These are phyloP conservation scores for Herpotrichia juniperi DNA, from an alignment of 2,329 filamentous ascomycete genomes.

Conservation along the genomic window DNA sequence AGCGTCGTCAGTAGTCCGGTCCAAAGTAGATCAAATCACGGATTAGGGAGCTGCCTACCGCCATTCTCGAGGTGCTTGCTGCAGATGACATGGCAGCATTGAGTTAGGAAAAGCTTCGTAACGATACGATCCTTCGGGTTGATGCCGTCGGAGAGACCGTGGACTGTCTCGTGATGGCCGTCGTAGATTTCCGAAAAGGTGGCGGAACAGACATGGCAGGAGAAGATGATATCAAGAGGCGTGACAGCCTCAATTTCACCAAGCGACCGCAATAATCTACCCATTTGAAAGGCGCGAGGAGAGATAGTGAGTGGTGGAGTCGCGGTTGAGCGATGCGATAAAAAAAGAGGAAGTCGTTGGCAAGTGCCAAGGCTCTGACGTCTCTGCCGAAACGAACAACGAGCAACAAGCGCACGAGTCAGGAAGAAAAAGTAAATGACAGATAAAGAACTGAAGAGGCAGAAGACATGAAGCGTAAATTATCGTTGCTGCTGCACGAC, in stretches of 20 bases:
- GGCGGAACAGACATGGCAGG: conserved; percentile 55
- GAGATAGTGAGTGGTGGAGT: conserved; percentile 7
- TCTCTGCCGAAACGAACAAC: conserved; percentile 9
- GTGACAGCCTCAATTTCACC: conserved; percentile 32
- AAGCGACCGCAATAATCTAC: conserved; percentile 11
- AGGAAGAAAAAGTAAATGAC: background rate
- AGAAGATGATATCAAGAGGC: conserved; percentile 54
- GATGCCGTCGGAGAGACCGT: conserved; percentile 45
- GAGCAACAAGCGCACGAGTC: background rate
- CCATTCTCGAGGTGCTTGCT: conserved; percentile 55
- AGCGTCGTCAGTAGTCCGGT: background rate
- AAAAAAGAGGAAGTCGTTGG: conserved; percentile 18
- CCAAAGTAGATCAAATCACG: background rate
- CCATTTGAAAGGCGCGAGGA: conserved; percentile 18
- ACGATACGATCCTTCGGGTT: conserved; percentile 46
- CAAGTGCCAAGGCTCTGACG: conserved; percentile 22
- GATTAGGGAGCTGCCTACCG: conserved; percentile 42
- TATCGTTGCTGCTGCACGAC: too few species aligned
- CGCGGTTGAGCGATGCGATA: conserved; percentile 4
- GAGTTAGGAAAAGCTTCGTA: conserved; percentile 53
- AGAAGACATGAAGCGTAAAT: too few species aligned
- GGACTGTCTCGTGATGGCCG: conserved; percentile 40
- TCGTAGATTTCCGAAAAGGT: conserved; percentile 54
- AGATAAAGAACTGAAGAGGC: background rate
- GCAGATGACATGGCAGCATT: conserved; percentile 57